Conservation (phyloP, 257 asterid genomes). For the Knoxia roxburghii region DNA sequence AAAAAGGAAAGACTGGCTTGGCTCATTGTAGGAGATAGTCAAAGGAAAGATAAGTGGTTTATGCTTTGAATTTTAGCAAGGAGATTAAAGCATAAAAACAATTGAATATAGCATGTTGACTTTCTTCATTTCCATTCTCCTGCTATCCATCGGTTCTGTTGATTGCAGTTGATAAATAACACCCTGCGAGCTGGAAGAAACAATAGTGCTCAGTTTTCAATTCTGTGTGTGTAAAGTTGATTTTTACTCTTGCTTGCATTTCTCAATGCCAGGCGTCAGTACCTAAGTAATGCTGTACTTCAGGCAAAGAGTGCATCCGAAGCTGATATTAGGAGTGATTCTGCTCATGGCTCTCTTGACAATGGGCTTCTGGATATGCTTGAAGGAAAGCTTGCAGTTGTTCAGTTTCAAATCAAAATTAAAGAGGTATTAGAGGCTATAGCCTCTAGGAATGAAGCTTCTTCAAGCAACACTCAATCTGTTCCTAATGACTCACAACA, state of each 20-base stretch:
- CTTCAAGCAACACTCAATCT: slow-evolving; percentile 44
- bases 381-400: slow-evolving; percentile 95
- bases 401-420: slow-evolving; percentile 89
- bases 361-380: slow-evolving; percentile 90
- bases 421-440: slow-evolving; percentile 73
- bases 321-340: slow-evolving; percentile 38
- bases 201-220: not conserved
- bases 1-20: not conserved
- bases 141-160: not conserved
- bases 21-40: not conserved
- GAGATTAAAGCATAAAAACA: not conserved
- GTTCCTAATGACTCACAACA: slow-evolving; percentile 32
- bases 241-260: slow-evolving; percentile 1
- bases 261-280: slow-evolving; percentile 76
- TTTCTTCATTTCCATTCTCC: not conserved
- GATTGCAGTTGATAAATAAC: not conserved
- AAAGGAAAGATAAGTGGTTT: not conserved
- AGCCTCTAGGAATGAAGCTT: slow-evolving; percentile 56
- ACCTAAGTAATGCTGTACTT: slow-evolving; percentile 93
- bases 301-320: slow-evolving; percentile 94
- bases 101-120: not conserved
- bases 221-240: not conserved
- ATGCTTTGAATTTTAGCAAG: not conserved
- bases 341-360: slow-evolving; percentile 58
- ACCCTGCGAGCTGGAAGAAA: not conserved